Conservation (phyloP, 164 flowering plant genomes). For the Saururus chinensis region DNA sequence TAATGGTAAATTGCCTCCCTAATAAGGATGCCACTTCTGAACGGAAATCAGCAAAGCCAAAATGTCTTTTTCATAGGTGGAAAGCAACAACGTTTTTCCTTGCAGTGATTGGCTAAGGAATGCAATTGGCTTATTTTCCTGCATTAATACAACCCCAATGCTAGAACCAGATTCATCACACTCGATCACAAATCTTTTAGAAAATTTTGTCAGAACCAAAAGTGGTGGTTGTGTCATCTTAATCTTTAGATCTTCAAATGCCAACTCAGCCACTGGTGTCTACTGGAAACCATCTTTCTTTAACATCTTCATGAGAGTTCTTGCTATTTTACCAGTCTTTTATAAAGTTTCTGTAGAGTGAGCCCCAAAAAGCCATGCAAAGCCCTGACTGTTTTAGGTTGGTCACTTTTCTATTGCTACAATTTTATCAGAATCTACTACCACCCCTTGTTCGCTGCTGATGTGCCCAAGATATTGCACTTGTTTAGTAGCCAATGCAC, state of each 20-base stretch:
- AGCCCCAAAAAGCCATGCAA: background rate
- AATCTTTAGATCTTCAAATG: background rate
- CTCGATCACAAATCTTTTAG: background rate
- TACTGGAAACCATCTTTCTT: background rate
- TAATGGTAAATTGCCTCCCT: too few relatives aligned
- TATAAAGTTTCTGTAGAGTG: background rate
- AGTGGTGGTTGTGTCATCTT: background rate
- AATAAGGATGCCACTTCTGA: too few relatives aligned
- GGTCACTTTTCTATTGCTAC: background rate
- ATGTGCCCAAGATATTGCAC: background rate
- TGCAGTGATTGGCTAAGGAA: constrained; percentile 1
- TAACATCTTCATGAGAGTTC: background rate
- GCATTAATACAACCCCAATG: background rate
- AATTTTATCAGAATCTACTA: background rate
- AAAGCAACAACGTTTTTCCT: background rate
- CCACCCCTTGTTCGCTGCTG: background rate
- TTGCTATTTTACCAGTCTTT: background rate
- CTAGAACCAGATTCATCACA: background rate
- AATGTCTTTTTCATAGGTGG: constrained; percentile 6
- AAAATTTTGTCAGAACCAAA: background rate
- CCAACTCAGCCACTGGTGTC: background rate
- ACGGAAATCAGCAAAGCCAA: background rate
- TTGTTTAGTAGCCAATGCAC: background rate
- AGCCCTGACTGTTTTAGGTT: background rate
- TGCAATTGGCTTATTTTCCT: background rate